These are phyloP conservation scores for Silene coronaria DNA, from an alignment of 179 eudicot species.

Conservation along the genomic window DNA sequence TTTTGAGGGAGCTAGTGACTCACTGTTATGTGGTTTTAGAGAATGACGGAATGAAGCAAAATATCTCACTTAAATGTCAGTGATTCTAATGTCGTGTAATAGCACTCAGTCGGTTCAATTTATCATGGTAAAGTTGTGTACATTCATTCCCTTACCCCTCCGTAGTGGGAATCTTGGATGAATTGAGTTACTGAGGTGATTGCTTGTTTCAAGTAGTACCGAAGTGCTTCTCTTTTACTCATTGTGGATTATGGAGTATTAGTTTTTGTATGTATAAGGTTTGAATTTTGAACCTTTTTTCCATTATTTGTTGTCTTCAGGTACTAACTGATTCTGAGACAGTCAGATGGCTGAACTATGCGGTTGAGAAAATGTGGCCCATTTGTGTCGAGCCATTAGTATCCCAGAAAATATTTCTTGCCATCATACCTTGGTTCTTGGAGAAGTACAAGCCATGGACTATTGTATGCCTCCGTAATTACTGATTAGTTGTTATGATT, in stretches of 20 bases:
- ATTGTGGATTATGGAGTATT: not conserved
- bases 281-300: not conserved
- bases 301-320: slow-evolving; percentile 32
- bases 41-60: not conserved
- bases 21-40: not conserved
- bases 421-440: slow-evolving; percentile 88
- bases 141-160: not conserved
- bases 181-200: not conserved
- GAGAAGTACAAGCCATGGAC: slow-evolving; percentile 97
- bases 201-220: not conserved
- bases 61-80: not conserved
- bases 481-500: not conserved
- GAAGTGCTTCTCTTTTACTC: not conserved
- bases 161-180: too few species aligned
- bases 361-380: slow-evolving; percentile 76
- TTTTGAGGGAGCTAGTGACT: not conserved
- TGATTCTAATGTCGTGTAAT: not conserved
- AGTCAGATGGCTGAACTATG: slow-evolving; percentile 90
- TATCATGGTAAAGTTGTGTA: not conserved
- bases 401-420: slow-evolving; percentile 80
- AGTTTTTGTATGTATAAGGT: not conserved
- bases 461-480: slow-evolving; percentile 46
- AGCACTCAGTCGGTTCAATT: not conserved
- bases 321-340: slow-evolving; percentile 73
- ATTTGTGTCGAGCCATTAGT: slow-evolving; percentile 78